Base-by-base conservation (phyloP, 2,329 filamentous ascomycete genomes). In the Verticillium alfalfae region DNA sequence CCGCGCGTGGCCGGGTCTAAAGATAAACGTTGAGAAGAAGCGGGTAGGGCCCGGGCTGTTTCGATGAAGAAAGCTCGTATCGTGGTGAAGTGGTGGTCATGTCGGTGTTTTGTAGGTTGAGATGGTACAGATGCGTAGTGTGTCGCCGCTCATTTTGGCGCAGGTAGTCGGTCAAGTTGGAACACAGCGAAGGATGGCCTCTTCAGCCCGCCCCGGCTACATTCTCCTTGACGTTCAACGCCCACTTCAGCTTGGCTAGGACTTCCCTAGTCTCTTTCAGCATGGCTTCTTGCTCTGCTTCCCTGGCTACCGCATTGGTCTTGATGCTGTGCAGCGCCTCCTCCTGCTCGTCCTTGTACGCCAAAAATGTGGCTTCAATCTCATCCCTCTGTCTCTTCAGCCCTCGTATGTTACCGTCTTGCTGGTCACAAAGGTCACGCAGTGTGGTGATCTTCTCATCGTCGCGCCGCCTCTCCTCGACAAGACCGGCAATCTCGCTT, bases 191-290 rank as follows among this genome's bases (percentile, higher is more conserved):
- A 15, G 54, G n/a, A 34, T 18, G 54, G 26, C 54, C 26, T 56
- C 61, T 61, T 78, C 71, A 87, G 72, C 83, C 73, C 7, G 84
- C 82, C 60, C 78, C 83, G 62, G 78, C 79, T 61, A 88, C 80
- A 65, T 84, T 87, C 64, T 84, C 76, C 76, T 90, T 88, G 59
- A 90, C 82, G 60, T 83, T 86, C 66, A 93, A 80, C 15, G 90
- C 88, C 90, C 90, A 93, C 69, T 80, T 85, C 73, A 93, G 81
- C 77, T 91, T 86, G 65, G 86, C 80, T 58, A 90, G 76, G n/a
- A 84, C 83, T 67, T 84, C 79, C 66, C 81, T 79, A 54, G 87
- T 77, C 69, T 88, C 84, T 41, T 81, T 74, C n/a, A 89, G 75
- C 34, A 85, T 78, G 61, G 73, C 73, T 65, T 86, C 79, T 67